Base-by-base conservation (phyloP, 805 yeast species). In the Yamadazyma sp. region DNA sequence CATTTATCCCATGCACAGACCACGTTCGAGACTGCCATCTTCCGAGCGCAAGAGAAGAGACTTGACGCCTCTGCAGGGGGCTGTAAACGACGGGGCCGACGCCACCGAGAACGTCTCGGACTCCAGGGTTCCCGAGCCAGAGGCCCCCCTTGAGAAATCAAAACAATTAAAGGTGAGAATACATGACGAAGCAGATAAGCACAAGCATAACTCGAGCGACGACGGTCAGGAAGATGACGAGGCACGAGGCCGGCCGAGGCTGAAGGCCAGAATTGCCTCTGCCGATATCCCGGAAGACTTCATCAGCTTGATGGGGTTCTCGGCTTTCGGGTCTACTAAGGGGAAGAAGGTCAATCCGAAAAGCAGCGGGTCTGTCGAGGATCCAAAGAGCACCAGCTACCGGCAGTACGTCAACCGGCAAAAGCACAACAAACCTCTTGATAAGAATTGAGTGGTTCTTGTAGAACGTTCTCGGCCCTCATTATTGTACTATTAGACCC, bases 301-400 rank as follows among this genome's bases (percentile, higher is more conserved):
- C 69, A 56, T 64, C 45, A 55, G 64, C 37, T 37, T 78, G 33
- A 77, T 80, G 82, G 86, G 86, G 5, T 78, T 79, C 48, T 62
- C 68, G 2, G 72, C 74, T 1, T 78, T 79, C 53, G 71, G 40
- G 5, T 25, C 32, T 77, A 78, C 84, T 5, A 79, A 79, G 52
- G 74, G 77, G 28, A 75, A 76, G 45, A 74, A 75, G 31, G 83
- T 78, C 5, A 55, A 55, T 24, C 80, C 78, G 2, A 56, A 71
- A 3, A 64, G 67, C 37, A 73, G 71, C 13, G 80, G 78, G 1
- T 61, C 64, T 0, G 60, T 57, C 2, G 59, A 60, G 41, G 60
- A 60, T 39, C 59, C 64, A 22, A 60, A 58, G 37, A 64, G 64
- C 37, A 59, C 75, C 0, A 69, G 69, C 27, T 78, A 75, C 50